These are phyloP conservation scores for Epichloe uncinata DNA, from an alignment of 2,329 filamentous ascomycete species.

Conservation along the genomic window DNA sequence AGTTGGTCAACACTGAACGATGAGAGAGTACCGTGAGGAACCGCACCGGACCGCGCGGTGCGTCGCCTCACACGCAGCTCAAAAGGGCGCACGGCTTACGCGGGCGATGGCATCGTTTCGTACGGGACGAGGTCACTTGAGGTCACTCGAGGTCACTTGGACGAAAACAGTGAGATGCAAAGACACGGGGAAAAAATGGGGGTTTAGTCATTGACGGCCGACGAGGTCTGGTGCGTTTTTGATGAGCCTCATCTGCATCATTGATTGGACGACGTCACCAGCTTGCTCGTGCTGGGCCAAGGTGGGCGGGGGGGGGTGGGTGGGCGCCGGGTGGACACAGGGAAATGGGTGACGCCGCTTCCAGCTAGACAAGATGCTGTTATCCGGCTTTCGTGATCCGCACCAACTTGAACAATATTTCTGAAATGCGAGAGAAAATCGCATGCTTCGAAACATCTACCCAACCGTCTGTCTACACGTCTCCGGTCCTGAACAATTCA, in stretches of 20 bases:
- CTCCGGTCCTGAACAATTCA: slow-evolving; percentile 49
- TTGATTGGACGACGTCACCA: slow-evolving; percentile 2
- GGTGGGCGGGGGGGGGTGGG: not conserved
- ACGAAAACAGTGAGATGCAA: not conserved
- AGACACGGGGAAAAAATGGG: not conserved
- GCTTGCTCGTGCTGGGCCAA: not conserved
- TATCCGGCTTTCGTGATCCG: too few species aligned
- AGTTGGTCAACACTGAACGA: not conserved
- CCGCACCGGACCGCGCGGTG: not conserved
- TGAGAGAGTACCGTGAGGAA: not conserved
- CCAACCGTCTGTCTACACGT: slow-evolving; percentile 19
- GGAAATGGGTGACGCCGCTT: too few species aligned
- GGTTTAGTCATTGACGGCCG: not conserved
- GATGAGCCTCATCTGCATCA: not conserved
- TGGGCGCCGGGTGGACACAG: not conserved
- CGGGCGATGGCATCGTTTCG: not conserved
- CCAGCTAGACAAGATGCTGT: too few species aligned
- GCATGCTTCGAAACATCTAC: too few species aligned
- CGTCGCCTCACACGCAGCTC: not conserved
- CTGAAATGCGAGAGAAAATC: too few species aligned
- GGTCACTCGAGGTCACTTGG: not conserved
- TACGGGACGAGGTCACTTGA: not conserved
- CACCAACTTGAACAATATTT: too few species aligned
- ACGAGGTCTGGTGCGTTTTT: not conserved
- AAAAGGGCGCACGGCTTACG: not conserved